Conservation (phyloP, 2,329 filamentous ascomycete species). For the Hypoxylon sp. region DNA sequence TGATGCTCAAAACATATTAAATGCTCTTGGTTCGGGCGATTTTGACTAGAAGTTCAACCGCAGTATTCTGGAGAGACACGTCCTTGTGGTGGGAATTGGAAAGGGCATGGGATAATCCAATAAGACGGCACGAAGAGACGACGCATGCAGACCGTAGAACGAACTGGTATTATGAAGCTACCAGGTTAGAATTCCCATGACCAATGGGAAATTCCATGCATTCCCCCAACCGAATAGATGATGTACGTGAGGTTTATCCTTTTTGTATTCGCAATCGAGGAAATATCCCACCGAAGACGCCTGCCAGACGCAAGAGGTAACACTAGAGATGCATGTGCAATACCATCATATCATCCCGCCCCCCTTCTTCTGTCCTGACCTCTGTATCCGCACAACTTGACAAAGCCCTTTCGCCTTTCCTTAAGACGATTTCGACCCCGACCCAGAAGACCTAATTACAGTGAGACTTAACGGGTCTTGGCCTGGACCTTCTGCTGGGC, state of each 20-base stretch:
- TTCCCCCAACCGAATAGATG: constrained; percentile 49
- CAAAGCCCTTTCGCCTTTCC: constrained; percentile 10
- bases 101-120: background rate
- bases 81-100: background rate
- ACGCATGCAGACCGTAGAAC: constrained; percentile 47
- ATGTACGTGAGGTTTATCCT: constrained; percentile 30
- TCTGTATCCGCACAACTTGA: constrained; percentile 34
- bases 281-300: constrained; percentile 55
- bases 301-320: constrained; percentile 50
- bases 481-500: constrained; percentile 86
- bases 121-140: background rate
- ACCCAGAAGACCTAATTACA: background rate
- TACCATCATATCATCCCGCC: constrained; percentile 8
- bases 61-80: background rate
- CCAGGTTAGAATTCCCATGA: constrained; percentile 52
- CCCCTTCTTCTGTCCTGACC: constrained; percentile 29
- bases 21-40: background rate
- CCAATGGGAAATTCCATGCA: constrained; percentile 52
- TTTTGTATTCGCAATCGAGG: constrained; percentile 49
- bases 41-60: background rate
- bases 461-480: constrained; percentile 80
- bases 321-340: constrained; percentile 26
- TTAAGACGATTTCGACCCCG: constrained; percentile 4
- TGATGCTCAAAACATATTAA: too few species aligned
- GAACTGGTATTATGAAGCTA: constrained; percentile 55